Evolutionary conservation across 345 rosid genomes (phyloP), one percentile per base, ranked within the genome.

Genomic region (Acer campestre): DNA sequence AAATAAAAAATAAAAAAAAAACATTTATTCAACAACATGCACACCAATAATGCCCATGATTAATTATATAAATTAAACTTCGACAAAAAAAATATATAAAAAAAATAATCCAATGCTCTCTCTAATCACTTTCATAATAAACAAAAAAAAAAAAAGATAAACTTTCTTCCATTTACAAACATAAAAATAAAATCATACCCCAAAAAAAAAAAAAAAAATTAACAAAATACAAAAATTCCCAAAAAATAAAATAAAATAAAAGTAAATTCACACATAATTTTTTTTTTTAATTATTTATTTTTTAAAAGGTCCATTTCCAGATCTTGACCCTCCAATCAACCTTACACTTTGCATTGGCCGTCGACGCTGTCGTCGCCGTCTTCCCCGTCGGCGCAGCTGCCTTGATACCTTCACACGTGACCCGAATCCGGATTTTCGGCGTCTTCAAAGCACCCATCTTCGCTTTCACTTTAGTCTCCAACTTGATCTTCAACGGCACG

Each of bases 281-380:
- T 29, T 9, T 29, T 9, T 13, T 9, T 76, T 64, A 64, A 42
- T 29, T 29, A 29, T 6, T 8, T 10, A 46, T 46, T 27, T 55
- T 9, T 82, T 84, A 88, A 61, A 95, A 84, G 66, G 90, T 88
- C 89, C 92, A 86, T 85, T 91, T 93, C 98, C 98, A 95, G 85
- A 95, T 88, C 93, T 91, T 95, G 82, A 93, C 64, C 78, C 90
- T 88, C 68, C 87, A 76, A 73, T 95, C 97, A 76, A 89, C 97
- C 89, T 92, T 89, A 82, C 98, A 95, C 63, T 87, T 89, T 4
- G 84, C 93, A 27, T 85, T 82, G 35, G 88, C 75, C 7, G 89
- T 89, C 42, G 87, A 81, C 17, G 89, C 98, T 25, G 85, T 69
- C 3, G 92, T 78, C 35, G 97, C 80, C 48, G 75, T 73, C 68